Conservation (phyloP, 1,284 basidiomycete species). For the Volvariella volvacea region DNA sequence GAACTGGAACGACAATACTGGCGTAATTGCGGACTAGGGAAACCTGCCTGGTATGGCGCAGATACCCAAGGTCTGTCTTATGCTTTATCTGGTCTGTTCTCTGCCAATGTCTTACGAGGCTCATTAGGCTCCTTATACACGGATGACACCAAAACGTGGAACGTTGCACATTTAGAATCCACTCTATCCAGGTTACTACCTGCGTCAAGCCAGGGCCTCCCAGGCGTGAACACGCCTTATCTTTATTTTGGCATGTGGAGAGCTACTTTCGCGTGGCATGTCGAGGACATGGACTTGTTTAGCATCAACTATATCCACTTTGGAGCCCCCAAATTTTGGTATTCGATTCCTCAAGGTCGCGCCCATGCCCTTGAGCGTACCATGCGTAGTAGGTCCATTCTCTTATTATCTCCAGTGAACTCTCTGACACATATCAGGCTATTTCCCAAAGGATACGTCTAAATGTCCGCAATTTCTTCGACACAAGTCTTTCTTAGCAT, state of each 20-base stretch:
- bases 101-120: slow-evolving; percentile 4
- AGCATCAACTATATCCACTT: slow-evolving; percentile 99
- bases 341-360: slow-evolving; percentile 86
- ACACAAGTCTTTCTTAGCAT: slow-evolving; percentile 95
- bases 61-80: slow-evolving; percentile 73
- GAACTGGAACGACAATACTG: slow-evolving; percentile 90
- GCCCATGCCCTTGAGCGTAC: slow-evolving; percentile 73
- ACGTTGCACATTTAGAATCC: slow-evolving; percentile 88
- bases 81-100: slow-evolving; percentile 1
- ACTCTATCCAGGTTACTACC: slow-evolving; percentile 80
- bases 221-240: slow-evolving; percentile 96
- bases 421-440: slow-evolving; percentile 40
- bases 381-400: slow-evolving; percentile 56
- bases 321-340: slow-evolving; percentile 97
- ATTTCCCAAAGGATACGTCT: slow-evolving; percentile 81
- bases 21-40: slow-evolving; percentile 85
- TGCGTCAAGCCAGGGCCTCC: slow-evolving; percentile 61
- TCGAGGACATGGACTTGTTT: slow-evolving; percentile 96
- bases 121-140: slow-evolving; percentile 77
- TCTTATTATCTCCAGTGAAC: slow-evolving; percentile 2
- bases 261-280: slow-evolving; percentile 98
- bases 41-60: slow-evolving; percentile 93
- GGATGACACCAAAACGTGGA: slow-evolving; percentile 81
- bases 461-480: slow-evolving; percentile 91
- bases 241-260: slow-evolving; percentile 99